Conservation (phyloP, 352 stramenopile genomes). For the Pythium brassicae region DNA sequence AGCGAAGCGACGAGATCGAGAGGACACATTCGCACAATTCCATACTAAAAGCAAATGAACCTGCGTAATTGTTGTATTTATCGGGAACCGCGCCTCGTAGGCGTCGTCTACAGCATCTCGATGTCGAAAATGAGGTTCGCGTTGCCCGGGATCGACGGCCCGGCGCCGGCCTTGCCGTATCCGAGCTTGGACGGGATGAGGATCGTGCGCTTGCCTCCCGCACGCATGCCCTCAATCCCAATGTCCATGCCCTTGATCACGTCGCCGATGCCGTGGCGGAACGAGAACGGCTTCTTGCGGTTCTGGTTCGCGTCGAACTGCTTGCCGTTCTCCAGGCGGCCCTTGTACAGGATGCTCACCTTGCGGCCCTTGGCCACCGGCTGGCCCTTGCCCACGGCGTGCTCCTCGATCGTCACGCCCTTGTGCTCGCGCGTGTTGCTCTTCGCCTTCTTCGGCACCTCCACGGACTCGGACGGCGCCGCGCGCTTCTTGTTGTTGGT, state of each 20-base stretch:
- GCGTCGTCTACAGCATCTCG: conserved; percentile 70
- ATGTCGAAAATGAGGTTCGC: conserved; percentile 94
- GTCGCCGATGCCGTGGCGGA: conserved; percentile 81
- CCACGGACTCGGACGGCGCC: conserved; percentile 45
- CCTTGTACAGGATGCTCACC: conserved; percentile 79
- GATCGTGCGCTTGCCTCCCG: conserved; percentile 90
- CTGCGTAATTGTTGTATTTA: not conserved
- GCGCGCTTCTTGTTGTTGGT: conserved; percentile 64
- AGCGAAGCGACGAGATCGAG: not conserved
- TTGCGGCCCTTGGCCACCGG: conserved; percentile 57
- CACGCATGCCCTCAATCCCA: conserved; percentile 87
- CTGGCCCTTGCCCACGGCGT: conserved; percentile 67
- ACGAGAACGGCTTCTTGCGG: conserved; percentile 82
- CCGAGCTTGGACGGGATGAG: conserved; percentile 92
- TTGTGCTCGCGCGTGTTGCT: conserved; percentile 52
- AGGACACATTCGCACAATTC: not conserved
- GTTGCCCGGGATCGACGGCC: conserved; percentile 86
- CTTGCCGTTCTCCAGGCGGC: conserved; percentile 79
- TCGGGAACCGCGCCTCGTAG: not conserved
- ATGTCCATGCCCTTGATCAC: conserved; percentile 97
- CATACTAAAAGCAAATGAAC: not conserved
- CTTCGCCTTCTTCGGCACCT: conserved; percentile 81
- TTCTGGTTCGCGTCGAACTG: conserved; percentile 80
- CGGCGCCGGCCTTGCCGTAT: conserved; percentile 86
- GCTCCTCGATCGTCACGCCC: conserved; percentile 76